Evolutionary conservation across 441 rosid species (phyloP).

Genomic region (Croton setiger): DNA sequence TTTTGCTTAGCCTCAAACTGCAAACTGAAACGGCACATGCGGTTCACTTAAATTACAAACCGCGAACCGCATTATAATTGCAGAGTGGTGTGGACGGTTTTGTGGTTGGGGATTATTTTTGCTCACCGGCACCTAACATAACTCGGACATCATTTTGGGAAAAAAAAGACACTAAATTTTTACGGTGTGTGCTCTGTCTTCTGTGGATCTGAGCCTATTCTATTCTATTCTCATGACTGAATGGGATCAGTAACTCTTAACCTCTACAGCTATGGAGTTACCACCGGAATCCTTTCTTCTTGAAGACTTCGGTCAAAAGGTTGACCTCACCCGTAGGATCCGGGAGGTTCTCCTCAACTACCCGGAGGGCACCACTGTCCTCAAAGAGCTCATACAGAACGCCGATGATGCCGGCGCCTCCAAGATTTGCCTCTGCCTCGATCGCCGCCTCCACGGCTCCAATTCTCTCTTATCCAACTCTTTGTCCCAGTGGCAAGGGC

Average conservation of each 20-base stretch:
- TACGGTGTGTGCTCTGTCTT: too few relatives aligned
- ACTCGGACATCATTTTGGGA: too few relatives aligned
- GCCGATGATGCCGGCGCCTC: conserved; percentile 99
- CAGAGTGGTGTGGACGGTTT: too few relatives aligned
- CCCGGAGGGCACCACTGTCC: conserved; percentile 94
- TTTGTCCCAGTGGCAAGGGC: conserved; percentile 90
- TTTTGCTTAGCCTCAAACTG: too few relatives aligned
- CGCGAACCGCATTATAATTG: too few relatives aligned
- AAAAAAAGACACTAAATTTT: too few relatives aligned
- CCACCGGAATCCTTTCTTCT: conserved; percentile 45
- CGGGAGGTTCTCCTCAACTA: conserved; percentile 93
- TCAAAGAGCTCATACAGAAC: conserved; percentile 91
- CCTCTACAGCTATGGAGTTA: conserved; percentile 3
- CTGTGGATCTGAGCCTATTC: not conserved
- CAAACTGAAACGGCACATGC: too few relatives aligned
- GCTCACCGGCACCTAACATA: too few relatives aligned
- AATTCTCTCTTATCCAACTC: conserved; percentile 59
- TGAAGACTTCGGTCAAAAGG: conserved; percentile 99
- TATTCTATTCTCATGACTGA: not conserved
- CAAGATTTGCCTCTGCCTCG: conserved; percentile 77
- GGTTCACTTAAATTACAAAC: too few relatives aligned
- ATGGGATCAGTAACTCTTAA: not conserved
- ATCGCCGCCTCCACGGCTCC: conserved; percentile 61
- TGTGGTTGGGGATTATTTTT: too few relatives aligned
- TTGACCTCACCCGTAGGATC: conserved; percentile 95